Conservation (phyloP, 2,329 filamentous ascomycete genomes). For the Ceratocystis smalleyi region DNA sequence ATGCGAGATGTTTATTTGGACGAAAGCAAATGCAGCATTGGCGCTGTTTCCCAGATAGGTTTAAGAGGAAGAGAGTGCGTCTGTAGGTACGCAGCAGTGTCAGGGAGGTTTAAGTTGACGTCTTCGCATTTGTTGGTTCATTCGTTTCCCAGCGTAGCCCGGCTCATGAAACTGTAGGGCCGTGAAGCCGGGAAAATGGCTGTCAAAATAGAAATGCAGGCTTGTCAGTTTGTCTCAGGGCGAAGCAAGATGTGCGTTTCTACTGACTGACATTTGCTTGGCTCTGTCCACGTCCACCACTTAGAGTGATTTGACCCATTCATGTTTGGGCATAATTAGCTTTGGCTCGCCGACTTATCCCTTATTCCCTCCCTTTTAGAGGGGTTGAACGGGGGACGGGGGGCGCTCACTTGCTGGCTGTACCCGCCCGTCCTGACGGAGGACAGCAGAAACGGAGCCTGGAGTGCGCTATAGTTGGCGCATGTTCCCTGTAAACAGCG, state of each 20-base stretch:
- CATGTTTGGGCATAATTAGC: too few species aligned
- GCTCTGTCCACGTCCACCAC: too few species aligned
- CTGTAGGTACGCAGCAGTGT: background rate
- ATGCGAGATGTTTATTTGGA: too few species aligned
- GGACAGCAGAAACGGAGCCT: too few species aligned
- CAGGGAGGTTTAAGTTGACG: background rate
- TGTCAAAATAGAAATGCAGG: background rate
- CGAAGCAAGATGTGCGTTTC: background rate
- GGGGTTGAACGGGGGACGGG: too few species aligned
- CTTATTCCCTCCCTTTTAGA: too few species aligned
- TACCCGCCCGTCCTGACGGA: too few species aligned
- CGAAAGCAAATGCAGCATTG: background rate
- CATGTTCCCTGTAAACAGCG: background rate
- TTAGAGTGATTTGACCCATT: too few species aligned
- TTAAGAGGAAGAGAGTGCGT: slow-evolving; percentile 4
- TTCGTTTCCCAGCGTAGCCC: background rate
- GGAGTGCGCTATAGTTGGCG: background rate
- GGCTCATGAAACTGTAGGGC: background rate
- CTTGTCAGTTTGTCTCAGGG: background rate
- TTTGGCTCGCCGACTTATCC: too few species aligned
- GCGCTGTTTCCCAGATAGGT: slow-evolving; percentile 14
- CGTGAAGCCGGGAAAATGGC: background rate
- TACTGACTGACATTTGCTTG: background rate
- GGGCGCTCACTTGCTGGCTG: too few species aligned
- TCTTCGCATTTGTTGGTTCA: background rate